Base-by-base conservation (phyloP, 2,329 filamentous ascomycete genomes). In the Claviceps sp. region DNA sequence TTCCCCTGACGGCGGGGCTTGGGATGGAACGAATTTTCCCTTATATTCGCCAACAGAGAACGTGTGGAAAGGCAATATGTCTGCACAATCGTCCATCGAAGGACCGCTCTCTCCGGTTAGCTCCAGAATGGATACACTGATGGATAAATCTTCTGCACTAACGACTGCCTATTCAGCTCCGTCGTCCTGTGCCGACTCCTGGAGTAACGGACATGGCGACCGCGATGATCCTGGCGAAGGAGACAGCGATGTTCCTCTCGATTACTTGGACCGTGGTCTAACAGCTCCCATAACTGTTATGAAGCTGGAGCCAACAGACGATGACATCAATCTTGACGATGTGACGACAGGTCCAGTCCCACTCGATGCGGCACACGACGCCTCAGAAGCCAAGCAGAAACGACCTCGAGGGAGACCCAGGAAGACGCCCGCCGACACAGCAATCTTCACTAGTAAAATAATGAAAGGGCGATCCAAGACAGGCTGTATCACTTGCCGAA, bases 321-420 rank as follows among this genome's bases (percentile, higher is more conserved):
- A 82, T 53, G 74, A 75, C 53, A 70, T 80, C 54, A 70, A 73
- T 48, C 68, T 82, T 56, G 69, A 74, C 47, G 72, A 78, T 30
- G 61, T 82, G 30, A 72, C 76, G 57, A 69, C 71, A 51, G 72
- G 63, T 26, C 65, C 61, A 24, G 51, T 43, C 4, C 20, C 54
- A 16, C 53, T 55, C 34, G 53, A 56, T 18, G 60, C 60, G 13
- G 38, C 57, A n/a, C 54, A 59, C 13, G 56, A 54, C 30, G 56
- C 54, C 44, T 55, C 63, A 1, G 62, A 68, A 26, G 58, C 66
- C 20, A 78, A 78, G 58, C 63, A 66, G 40, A 85, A 84, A 68
- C 75, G 84, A 61, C 84, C 84, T 59, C 79, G 89, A 61, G 89
- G 89, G 37, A 78, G 89, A 51, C 89, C 89, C 49, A 78, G 89